Base-by-base conservation (phyloP, 495 filamentous ascomycete species). In the Trichoderma orchidacearum region DNA sequence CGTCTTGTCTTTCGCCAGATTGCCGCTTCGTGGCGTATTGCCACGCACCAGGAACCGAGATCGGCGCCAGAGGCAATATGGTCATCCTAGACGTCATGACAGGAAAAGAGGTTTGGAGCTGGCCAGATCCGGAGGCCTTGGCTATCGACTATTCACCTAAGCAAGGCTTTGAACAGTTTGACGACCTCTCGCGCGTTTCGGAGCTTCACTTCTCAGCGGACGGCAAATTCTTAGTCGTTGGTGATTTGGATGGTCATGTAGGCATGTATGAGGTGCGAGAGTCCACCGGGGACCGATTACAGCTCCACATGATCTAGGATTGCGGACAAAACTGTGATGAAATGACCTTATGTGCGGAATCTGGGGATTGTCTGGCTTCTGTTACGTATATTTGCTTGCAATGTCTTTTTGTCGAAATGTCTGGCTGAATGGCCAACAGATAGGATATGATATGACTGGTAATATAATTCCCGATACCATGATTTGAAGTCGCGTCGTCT, bases 11-110 rank as follows among this genome's bases (percentile, higher is more conserved):
- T 23, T 66, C 63, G 18, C 68, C 66, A 0, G 68, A 70, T 54
- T 70, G 68, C 54, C 60, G 68, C 17, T 70, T 60, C 34, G 57
- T 70, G 7, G 68, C 63, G 1, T 70, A 69, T 54, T 66, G 64
- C 58, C 64, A 69, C 30, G 54, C 59, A 4, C 32, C 60, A 4
- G 68, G 66, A 17, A 62, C 63, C 5, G 64, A 63, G 29, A 55
- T 50, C 9, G 68, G 68, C 13, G 67, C 66, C 13, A 21, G 68
- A 3, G 66, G 66, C 5, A 58, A 36, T 18, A 30, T 70, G 25
- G 68, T 64, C 9, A 58, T 70, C 3, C 52, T 70, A 3, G 68
- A 70, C 38, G 68, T 66, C 29, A 61, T 65, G 63, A 61, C 63
- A 6, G 68, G 68, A 18, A 56, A 59, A 23, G 51, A 60, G 48